phyloP scores from a whole-genome alignment of 1,284 basidiomycete genomes.

The Cutaneotrichosporon sp. region DNA sequence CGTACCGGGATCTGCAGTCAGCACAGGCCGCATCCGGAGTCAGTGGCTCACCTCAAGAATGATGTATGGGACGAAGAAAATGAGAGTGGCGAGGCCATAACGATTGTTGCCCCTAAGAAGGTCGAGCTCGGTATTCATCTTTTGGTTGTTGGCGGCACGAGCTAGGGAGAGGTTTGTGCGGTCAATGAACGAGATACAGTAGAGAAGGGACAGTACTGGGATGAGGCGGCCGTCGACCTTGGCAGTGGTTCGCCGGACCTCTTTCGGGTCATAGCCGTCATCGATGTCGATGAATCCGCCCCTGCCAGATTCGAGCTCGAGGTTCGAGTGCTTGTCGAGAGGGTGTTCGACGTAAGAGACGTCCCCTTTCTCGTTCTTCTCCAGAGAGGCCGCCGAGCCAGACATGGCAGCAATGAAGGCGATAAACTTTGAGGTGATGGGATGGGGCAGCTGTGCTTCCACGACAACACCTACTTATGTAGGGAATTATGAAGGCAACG shows the following conservation, averaged over 20 bases:
- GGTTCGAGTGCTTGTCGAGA: no score
- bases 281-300: slow-evolving; percentile 7
- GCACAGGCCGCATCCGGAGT: no score
- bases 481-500: no score
- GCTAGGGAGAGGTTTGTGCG: slow-evolving; percentile 40
- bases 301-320: no score
- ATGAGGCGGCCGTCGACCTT: slow-evolving; percentile 18
- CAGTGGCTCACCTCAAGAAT: slow-evolving; percentile 45
- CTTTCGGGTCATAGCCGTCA: slow-evolving; percentile 9
- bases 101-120: slow-evolving; percentile 39
- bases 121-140: slow-evolving; percentile 29
- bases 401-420: no score
- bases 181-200: slow-evolving; percentile 24
- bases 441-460: no score
- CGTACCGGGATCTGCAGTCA: no score
- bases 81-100: slow-evolving; percentile 40
- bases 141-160: slow-evolving; percentile 19
- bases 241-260: slow-evolving; percentile 7
- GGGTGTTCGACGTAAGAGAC: no score
- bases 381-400: no score
- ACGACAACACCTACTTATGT: no score
- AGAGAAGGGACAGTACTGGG: slow-evolving; percentile 16
- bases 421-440: no score
- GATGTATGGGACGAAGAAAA: slow-evolving; percentile 47
- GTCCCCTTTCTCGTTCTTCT: no score